Conservation (phyloP, 2,329 filamentous ascomycete species). For the Diplodia seriata region DNA sequence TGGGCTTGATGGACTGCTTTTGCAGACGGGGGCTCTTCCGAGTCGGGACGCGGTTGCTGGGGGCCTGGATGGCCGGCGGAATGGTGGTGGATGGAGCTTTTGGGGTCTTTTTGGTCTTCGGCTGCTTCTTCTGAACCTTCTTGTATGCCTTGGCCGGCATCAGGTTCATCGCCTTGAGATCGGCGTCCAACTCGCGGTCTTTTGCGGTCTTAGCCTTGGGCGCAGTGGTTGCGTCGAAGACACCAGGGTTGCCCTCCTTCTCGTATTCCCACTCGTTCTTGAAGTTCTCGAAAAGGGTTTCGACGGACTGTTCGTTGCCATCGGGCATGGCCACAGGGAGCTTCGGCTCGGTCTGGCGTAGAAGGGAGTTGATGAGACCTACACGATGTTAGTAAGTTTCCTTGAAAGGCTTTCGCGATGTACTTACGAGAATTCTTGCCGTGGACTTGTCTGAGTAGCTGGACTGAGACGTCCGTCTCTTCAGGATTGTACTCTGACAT, state of each 20-base stretch:
- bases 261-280: background rate
- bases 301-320: background rate
- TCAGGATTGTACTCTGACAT: background rate
- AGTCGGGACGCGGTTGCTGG: too few species aligned
- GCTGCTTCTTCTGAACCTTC: background rate
- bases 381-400: background rate
- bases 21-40: too few species aligned
- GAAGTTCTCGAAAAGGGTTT: background rate
- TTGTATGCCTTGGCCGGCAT: background rate
- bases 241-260: background rate
- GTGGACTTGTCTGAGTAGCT: background rate
- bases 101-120: background rate
- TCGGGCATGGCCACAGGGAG: background rate
- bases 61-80: too few species aligned
- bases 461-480: background rate
- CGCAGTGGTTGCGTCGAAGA: background rate
- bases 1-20: too few species aligned
- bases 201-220: background rate
- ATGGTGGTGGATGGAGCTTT: background rate
- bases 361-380: background rate
- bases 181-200: background rate
- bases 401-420: background rate
- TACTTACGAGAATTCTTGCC: background rate
- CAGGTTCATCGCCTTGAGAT: background rate
- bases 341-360: background rate